Conservation (phyloP, 1,139 yeast genomes). For the Suhomyces choctaworum region DNA sequence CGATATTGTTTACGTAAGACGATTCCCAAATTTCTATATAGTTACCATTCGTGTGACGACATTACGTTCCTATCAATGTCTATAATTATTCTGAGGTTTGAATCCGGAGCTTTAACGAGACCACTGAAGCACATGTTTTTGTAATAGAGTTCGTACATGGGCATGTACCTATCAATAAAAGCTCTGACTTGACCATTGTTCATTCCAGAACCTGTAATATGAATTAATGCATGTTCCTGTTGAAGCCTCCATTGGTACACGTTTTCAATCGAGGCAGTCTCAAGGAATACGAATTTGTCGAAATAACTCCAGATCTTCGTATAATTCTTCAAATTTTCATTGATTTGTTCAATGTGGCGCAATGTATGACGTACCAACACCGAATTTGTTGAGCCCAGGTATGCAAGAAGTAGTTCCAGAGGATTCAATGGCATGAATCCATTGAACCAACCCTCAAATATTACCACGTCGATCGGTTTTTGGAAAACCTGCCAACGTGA, state of each 20-base stretch:
- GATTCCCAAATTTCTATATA: too few species aligned
- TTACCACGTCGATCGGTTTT: constrained; percentile 57
- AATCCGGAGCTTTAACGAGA: constrained; percentile 1
- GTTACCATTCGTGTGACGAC: constrained; percentile 1
- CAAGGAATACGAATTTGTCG: constrained; percentile 61
- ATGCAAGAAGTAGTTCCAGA: constrained; percentile 23
- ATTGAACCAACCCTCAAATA: constrained; percentile 94
- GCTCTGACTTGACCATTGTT: constrained; percentile 60
- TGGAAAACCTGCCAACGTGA: constrained; percentile 37
- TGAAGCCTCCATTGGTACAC: constrained; percentile 81
- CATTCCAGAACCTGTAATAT: constrained; percentile 70
- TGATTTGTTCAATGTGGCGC: constrained; percentile 43
- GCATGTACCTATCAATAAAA: constrained; percentile 86
- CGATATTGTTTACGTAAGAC: neutral
- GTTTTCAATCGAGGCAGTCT: constrained; percentile 57
- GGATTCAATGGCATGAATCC: constrained; percentile 58
- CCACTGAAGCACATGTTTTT: constrained; percentile 34
- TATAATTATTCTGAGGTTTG: constrained; percentile 14
- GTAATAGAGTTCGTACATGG: constrained; percentile 73
- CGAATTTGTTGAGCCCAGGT: constrained; percentile 22
- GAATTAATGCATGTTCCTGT: constrained; percentile 74
- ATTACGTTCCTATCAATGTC: constrained; percentile 11
- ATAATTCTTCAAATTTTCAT: constrained; percentile 52
- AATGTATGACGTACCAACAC: constrained; percentile 26
- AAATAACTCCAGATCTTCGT: constrained; percentile 56